Evolutionary conservation across 257 asterid genomes (phyloP).

Genomic region (Solanum piurae): DNA sequence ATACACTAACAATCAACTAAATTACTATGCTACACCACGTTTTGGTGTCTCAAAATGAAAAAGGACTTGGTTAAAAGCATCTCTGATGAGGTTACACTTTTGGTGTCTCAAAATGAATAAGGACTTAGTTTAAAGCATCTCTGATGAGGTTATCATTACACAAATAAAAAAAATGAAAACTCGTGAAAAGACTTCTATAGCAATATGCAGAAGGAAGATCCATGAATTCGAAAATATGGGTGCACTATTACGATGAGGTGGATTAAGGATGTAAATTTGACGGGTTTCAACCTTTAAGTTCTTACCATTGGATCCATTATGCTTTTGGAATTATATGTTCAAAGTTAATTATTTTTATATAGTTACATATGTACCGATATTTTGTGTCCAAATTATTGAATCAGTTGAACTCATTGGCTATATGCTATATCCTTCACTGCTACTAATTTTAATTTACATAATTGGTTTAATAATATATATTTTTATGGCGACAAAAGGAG

Average conservation of each 20-base stretch:
- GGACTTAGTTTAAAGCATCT: neutral
- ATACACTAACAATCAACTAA: neutral
- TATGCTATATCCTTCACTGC: neutral
- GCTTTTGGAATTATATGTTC: neutral
- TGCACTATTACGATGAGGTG: neutral
- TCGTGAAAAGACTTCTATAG: neutral
- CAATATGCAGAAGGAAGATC: neutral
- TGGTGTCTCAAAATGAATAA: neutral
- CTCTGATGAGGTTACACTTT: neutral
- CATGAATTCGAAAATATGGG: neutral
- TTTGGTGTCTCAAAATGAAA: neutral
- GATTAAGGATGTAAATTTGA: neutral
- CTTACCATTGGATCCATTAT: neutral
- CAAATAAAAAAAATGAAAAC: neutral
- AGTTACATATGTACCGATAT: neutral
- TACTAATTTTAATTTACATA: neutral
- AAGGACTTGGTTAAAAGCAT: neutral
- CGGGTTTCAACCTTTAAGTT: neutral
- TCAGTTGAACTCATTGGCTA: neutral
- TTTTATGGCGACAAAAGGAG: neutral
- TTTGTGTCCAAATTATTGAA: neutral
- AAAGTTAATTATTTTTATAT: neutral
- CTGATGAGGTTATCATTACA: neutral
- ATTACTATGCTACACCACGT: neutral
- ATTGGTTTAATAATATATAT: neutral